Evolutionary conservation across 768 basidiomycete species (phyloP).

Genomic region (Postia placenta): DNA sequence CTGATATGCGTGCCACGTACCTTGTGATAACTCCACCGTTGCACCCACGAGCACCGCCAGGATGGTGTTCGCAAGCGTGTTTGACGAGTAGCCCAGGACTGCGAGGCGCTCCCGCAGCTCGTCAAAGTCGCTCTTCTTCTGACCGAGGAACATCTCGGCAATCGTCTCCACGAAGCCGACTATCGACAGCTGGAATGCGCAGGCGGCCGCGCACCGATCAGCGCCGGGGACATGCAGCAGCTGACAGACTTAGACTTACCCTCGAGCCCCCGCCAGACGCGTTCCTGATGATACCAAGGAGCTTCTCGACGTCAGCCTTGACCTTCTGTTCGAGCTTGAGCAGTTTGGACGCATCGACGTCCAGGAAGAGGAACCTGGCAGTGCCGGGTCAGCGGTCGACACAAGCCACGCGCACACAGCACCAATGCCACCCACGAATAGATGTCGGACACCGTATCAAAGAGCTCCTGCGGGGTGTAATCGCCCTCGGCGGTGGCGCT

Average conservation of each 20-base stretch:
- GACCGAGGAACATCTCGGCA: slow-evolving; percentile 42
- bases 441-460: slow-evolving; percentile 58
- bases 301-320: slow-evolving; percentile 43
- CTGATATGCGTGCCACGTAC: too few species aligned
- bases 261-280: slow-evolving; percentile 16
- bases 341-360: slow-evolving; percentile 53
- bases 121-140: slow-evolving; percentile 34
- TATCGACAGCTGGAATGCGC: slow-evolving; percentile 27
- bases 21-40: slow-evolving; percentile 64
- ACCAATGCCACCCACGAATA: slow-evolving; percentile 46
- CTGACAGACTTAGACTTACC: background rate
- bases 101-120: slow-evolving; percentile 53
- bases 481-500: slow-evolving; percentile 45
- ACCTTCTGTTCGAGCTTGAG: slow-evolving; percentile 50
- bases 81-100: slow-evolving; percentile 47
- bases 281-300: slow-evolving; percentile 53
- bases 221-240: background rate
- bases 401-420: background rate
- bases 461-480: slow-evolving; percentile 59
- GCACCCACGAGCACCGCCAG: slow-evolving; percentile 65
- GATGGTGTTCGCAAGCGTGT: slow-evolving; percentile 62
- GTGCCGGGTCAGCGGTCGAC: too few species aligned
- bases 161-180: slow-evolving; percentile 41
- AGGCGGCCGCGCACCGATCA: background rate
- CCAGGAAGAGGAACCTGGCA: slow-evolving; percentile 68